Evolutionary conservation across 1,284 basidiomycete genomes (phyloP).

Genomic region (Mycosarcoma mackinlayi): DNA sequence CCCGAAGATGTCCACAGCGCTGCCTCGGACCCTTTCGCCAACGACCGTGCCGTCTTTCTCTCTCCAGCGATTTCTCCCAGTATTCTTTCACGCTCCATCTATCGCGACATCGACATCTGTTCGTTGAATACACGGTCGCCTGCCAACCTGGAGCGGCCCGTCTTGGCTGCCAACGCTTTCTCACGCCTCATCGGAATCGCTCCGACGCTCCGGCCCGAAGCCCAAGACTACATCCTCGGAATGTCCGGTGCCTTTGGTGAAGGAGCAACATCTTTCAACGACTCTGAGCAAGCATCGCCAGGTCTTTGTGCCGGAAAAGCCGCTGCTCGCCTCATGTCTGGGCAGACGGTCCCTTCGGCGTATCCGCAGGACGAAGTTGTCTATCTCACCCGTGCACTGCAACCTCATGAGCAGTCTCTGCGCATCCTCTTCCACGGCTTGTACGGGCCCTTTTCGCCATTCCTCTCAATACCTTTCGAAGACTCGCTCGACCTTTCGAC

Average conservation of each 20-base stretch:
- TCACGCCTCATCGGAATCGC: constrained; percentile 34
- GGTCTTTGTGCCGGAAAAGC: constrained; percentile 35
- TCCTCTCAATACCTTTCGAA: constrained; percentile 37
- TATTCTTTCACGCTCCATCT: constrained; percentile 28
- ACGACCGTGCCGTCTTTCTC: constrained; percentile 42
- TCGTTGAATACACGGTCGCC: constrained; percentile 20
- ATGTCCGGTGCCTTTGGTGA: constrained; percentile 21
- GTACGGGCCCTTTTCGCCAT: constrained; percentile 37
- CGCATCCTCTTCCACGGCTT: constrained; percentile 35
- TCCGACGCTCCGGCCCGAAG: constrained; percentile 25
- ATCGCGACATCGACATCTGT: constrained; percentile 36
- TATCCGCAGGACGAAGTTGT: constrained; percentile 29
- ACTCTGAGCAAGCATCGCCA: constrained; percentile 24
- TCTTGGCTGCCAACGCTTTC: constrained; percentile 26
- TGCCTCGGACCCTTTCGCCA: constrained; percentile 21
- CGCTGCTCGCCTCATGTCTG: constrained; percentile 26
- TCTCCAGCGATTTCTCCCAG: constrained; percentile 36
- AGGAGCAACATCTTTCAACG: not conserved
- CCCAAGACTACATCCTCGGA: constrained; percentile 27
- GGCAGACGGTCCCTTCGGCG: constrained; percentile 3
- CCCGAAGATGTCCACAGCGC: constrained; percentile 10
- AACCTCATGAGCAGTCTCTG: constrained; percentile 25
- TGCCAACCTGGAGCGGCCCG: constrained; percentile 24
- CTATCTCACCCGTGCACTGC: constrained; percentile 14
- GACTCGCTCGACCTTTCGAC: constrained; percentile 26